Base-by-base conservation (phyloP, 805 yeast species). In the Candida chauliodis region DNA sequence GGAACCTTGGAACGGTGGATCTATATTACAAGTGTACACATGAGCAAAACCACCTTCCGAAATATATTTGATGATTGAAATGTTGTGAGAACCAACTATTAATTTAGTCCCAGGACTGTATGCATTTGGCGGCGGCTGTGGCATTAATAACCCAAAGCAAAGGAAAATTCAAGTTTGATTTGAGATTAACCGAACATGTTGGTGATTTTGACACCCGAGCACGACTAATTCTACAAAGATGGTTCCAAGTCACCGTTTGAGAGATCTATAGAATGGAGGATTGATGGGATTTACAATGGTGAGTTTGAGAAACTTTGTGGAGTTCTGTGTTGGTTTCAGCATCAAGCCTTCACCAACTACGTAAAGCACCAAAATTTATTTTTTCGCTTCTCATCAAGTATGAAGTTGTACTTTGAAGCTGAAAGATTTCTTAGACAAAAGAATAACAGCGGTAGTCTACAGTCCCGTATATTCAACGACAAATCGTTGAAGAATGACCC, bases 11-110 rank as follows among this genome's bases (percentile, higher is more conserved):
- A 69, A 66, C 43, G 77, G 76, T 3, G 76, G 68, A 19, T 74
- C 69, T 14, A 84, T 78, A 33, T 73, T 73, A 44, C 89, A 91
- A 13, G 84, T 76, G 59, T 93, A 93, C 4, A 93, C 96, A 57
- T 86, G 95, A 8, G 99, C 98, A 70, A 87, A 93, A 10, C 99
- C 99, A 33, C 93, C 98, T 53, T 83, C 83, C 5, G 95, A 83
- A 30, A 90, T 65, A 63, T 85, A 90, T 48, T 80, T 73, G 45
- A 73, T 70, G 50, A 89, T 76, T 32, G 69, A 63, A n/a, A 81
- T 84, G 36, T 69, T 66, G 60, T 90, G 96, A 4, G 90, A 75
- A 8, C 96, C 97, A 25, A 89, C 96, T 2, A 88, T 76, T 46
- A 90, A 69, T 43, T 65, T 64, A 3, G 93, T 84, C 4, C 95